Percentiles rank a stretch among this genome's conserved stretches.
Evolutionary conservation across 495 filamentous ascomycete species (phyloP).

Genomic region (Podospora sp.): DNA sequence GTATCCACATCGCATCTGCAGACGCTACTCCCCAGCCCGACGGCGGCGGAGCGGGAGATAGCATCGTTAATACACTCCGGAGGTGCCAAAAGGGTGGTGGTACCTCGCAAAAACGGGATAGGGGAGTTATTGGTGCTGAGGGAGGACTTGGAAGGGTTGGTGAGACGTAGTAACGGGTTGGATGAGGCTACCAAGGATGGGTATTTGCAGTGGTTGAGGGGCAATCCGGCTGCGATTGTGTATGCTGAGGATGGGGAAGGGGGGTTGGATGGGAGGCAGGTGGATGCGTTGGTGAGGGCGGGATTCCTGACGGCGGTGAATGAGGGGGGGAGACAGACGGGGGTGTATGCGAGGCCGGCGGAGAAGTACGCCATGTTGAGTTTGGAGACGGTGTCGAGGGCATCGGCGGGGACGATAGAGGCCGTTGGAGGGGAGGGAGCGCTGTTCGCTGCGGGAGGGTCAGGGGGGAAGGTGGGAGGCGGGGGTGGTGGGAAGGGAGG

Average conservation of each 20-base stretch:
- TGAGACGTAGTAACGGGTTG: conserved; percentile 49
- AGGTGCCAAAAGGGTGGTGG: conserved; percentile 63
- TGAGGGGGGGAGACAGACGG: conserved; percentile 41
- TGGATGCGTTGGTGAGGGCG: conserved; percentile 57
- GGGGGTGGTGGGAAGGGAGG: conserved; percentile 11
- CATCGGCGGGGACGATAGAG: conserved; percentile 64
- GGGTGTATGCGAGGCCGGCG: conserved; percentile 54
- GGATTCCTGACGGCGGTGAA: conserved; percentile 70
- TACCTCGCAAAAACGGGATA: conserved; percentile 66
- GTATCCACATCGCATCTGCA: background rate
- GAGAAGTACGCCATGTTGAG: conserved; percentile 53
- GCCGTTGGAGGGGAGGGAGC: conserved; percentile 64
- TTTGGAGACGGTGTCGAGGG: conserved; percentile 55
- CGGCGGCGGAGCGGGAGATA: conserved; percentile 75
- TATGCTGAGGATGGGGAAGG: conserved; percentile 48
- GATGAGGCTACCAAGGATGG: conserved; percentile 57
- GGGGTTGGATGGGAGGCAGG: conserved; percentile 53
- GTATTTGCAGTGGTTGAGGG: conserved; percentile 58
- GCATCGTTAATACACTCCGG: conserved; percentile 63
- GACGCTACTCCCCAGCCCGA: background rate
- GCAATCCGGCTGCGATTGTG: conserved; percentile 56
- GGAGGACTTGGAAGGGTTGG: conserved; percentile 62
- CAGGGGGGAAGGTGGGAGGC: conserved; percentile 51
- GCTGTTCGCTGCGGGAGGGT: conserved; percentile 57
- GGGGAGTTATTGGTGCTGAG: conserved; percentile 72